Conservation (phyloP, 148 eudicot genomes). For the Fallopia convolvulus region DNA sequence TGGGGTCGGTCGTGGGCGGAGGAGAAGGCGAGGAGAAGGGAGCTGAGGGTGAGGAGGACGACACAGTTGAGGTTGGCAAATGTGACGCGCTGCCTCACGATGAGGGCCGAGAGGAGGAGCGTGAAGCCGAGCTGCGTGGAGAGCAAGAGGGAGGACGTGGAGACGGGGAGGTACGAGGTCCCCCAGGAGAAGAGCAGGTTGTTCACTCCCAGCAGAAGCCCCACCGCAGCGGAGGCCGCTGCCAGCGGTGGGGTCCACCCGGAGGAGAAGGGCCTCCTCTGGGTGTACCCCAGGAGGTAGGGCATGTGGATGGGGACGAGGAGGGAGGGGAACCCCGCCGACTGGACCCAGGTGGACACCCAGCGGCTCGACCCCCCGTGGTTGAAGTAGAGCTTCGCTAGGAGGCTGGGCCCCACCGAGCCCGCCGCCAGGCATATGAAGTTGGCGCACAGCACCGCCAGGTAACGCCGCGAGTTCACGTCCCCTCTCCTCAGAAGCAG, state of each 20-base stretch:
- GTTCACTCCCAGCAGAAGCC: slow-evolving; percentile 39
- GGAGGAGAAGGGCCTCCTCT: slow-evolving; percentile 44
- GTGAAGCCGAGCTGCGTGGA: slow-evolving; percentile 62
- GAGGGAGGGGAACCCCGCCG: slow-evolving; percentile 63
- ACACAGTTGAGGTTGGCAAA: slow-evolving; percentile 68
- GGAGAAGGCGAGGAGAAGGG: slow-evolving; percentile 41
- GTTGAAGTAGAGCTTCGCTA: slow-evolving; percentile 60
- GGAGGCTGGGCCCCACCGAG: slow-evolving; percentile 43
- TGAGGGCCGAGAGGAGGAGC: slow-evolving; percentile 46
- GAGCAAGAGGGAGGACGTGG: slow-evolving; percentile 53
- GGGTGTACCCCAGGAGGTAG: slow-evolving; percentile 24
- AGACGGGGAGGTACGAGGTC: slow-evolving; percentile 64
- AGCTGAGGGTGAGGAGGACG: slow-evolving; percentile 47
- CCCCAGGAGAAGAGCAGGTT: slow-evolving; percentile 77
- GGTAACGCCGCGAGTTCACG: slow-evolving; percentile 18
- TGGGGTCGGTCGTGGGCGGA: slow-evolving; percentile 39
- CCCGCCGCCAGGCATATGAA: slow-evolving; percentile 44
- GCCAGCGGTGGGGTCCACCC: slow-evolving; percentile 21
- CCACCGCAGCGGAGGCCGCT: slow-evolving; percentile 21
- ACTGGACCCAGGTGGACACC: slow-evolving; percentile 78
- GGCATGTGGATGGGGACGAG: slow-evolving; percentile 39
- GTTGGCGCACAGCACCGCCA: slow-evolving; percentile 33
- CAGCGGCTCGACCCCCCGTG: slow-evolving; percentile 73
- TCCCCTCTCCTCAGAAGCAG: no score
- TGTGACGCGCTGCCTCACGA: slow-evolving; percentile 50